Evolutionary conservation across 306 rosid genomes (phyloP).

Genomic region (Castanea sativa): DNA sequence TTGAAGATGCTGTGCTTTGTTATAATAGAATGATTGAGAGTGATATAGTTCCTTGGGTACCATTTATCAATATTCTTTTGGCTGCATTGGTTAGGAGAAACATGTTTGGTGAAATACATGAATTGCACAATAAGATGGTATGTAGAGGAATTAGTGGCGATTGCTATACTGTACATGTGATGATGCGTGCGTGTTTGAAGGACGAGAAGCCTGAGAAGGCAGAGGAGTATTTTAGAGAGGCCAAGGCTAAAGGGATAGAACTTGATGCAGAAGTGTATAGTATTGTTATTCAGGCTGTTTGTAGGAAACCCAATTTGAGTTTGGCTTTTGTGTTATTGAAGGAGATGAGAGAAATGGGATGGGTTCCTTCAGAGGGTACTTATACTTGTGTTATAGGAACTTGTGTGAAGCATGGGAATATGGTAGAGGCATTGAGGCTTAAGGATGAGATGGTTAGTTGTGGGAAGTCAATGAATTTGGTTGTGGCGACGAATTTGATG

Average conservation of each 20-base stretch:
- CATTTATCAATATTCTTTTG: slow-evolving; percentile 48
- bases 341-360: slow-evolving; percentile 65
- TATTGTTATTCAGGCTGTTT: slow-evolving; percentile 46
- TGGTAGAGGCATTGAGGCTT: slow-evolving; percentile 52
- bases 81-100: slow-evolving; percentile 50
- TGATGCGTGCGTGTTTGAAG: slow-evolving; percentile 58
- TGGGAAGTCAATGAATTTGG: slow-evolving; percentile 43
- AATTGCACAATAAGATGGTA: slow-evolving; percentile 50
- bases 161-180: slow-evolving; percentile 39
- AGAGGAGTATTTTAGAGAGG: slow-evolving; percentile 38
- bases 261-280: slow-evolving; percentile 56
- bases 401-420: slow-evolving; percentile 63
- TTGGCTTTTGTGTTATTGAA: slow-evolving; percentile 42
- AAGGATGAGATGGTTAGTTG: slow-evolving; percentile 69
- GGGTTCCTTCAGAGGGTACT: slow-evolving; percentile 48
- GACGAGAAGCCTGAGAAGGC: slow-evolving; percentile 47
- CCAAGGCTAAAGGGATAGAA: slow-evolving; percentile 38
- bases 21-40: slow-evolving; percentile 44
- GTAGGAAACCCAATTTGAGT: slow-evolving; percentile 34
- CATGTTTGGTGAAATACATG: slow-evolving; percentile 34
- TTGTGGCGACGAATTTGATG: slow-evolving; percentile 56
- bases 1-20: slow-evolving; percentile 52
- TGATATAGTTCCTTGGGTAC: slow-evolving; percentile 41
- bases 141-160: slow-evolving; percentile 41
- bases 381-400: slow-evolving; percentile 48